phyloP scores from a whole-genome alignment of 2,329 filamentous ascomycete species.

The Penicillium sp. region DNA sequence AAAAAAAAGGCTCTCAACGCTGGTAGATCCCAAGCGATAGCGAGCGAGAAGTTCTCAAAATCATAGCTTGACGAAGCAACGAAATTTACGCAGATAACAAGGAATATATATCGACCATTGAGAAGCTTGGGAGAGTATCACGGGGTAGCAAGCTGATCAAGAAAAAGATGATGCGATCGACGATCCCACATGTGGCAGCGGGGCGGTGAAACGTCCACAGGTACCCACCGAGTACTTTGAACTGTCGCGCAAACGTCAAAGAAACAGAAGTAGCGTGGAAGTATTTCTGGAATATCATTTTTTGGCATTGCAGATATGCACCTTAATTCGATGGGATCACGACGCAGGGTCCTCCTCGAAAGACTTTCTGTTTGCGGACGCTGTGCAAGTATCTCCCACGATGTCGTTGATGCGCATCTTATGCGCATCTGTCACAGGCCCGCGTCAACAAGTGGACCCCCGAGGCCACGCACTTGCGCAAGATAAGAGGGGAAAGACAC shows the following conservation, averaged over 20 bases:
- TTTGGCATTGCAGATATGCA: not conserved
- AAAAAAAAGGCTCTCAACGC: slow-evolving; percentile 14
- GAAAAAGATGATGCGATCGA: slow-evolving; percentile 7
- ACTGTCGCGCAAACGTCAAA: not conserved
- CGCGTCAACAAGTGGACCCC: slow-evolving; percentile 2
- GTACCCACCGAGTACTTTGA: not conserved
- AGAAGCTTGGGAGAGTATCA: slow-evolving; percentile 4
- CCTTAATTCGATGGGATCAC: not conserved
- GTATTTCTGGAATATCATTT: not conserved
- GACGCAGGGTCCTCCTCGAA: slow-evolving; percentile 2
- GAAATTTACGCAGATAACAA: not conserved
- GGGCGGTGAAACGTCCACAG: not conserved
- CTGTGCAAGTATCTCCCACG: not conserved
- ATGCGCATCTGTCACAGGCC: too few relatives aligned
- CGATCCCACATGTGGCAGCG: slow-evolving; percentile 10
- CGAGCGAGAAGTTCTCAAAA: slow-evolving; percentile 1
- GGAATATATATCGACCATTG: slow-evolving; percentile 1
- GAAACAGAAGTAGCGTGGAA: not conserved
- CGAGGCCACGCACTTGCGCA: not conserved
- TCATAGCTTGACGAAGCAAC: slow-evolving; percentile 13
- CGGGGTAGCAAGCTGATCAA: not conserved
- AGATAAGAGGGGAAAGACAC: slow-evolving; percentile 3
- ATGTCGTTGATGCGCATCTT: not conserved
- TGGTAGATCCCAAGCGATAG: slow-evolving; percentile 16
- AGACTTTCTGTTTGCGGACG: slow-evolving; percentile 9